These are phyloP conservation scores for Betula pendula DNA, from an alignment of 306 rosid genomes.

Conservation along the genomic window DNA sequence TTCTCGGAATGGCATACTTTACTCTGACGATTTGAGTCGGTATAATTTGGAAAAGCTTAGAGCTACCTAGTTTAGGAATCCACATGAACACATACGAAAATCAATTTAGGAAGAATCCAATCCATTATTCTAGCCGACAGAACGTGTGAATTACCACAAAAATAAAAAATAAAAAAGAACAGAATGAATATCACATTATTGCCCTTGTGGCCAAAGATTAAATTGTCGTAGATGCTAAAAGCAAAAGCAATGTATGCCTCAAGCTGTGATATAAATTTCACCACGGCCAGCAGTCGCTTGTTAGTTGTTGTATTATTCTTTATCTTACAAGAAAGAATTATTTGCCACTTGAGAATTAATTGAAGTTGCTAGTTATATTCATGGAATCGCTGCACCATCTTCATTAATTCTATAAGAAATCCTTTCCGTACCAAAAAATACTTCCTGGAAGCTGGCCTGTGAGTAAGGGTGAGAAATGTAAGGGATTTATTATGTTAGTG, in stretches of 20 bases:
- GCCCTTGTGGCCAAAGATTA: neutral
- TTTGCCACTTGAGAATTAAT: neutral
- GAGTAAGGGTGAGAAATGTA: too few relatives aligned
- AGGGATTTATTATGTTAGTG: too few relatives aligned
- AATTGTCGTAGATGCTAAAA: neutral
- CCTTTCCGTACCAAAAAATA: neutral
- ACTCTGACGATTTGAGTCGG: slow-evolving; percentile 43
- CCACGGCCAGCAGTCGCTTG: neutral
- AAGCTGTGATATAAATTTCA: neutral
- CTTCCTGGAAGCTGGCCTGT: neutral
- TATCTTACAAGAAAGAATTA: neutral
- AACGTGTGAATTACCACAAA: too few relatives aligned
- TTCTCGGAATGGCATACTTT: slow-evolving; percentile 57
- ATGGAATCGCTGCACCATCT: neutral
- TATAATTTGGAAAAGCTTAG: slow-evolving; percentile 39
- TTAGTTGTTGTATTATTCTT: neutral
- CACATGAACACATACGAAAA: neutral
- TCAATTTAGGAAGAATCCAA: neutral
- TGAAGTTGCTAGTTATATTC: neutral
- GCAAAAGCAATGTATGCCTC: neutral
- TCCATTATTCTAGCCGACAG: neutral
- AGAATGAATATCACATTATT: too few relatives aligned
- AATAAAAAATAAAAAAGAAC: too few relatives aligned
- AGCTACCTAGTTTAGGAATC: slow-evolving; percentile 36
- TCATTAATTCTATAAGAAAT: neutral